Percentiles rank a stretch among this genome's conserved stretches.
phyloP scores from a whole-genome alignment of 2,329 filamentous ascomycete genomes.

The Fusarium abutilonis region DNA sequence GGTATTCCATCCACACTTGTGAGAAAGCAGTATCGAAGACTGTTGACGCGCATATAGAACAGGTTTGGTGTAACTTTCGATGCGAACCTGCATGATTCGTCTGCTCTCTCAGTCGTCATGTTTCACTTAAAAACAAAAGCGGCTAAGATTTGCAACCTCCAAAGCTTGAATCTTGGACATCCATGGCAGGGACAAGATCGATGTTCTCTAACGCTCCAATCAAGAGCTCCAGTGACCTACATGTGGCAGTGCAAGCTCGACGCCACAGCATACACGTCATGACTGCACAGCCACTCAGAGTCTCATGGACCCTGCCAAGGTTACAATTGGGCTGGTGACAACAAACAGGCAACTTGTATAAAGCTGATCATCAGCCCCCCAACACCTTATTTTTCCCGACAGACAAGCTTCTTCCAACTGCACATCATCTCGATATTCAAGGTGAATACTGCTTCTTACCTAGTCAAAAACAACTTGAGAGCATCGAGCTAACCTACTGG shows the following conservation, averaged over 20 bases:
- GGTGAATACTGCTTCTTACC: not conserved
- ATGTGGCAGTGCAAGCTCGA: constrained; percentile 25
- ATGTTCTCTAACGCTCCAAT: constrained; percentile 3
- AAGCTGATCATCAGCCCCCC: constrained; percentile 32
- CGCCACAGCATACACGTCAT: constrained; percentile 43
- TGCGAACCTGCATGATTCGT: not conserved
- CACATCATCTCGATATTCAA: constrained; percentile 11
- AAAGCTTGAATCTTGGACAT: constrained; percentile 16
- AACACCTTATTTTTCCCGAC: constrained; percentile 35
- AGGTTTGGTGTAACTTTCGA: not conserved
- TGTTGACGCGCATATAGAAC: constrained; percentile 21
- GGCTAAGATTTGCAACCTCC: constrained; percentile 13
- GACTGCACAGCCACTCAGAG: constrained; percentile 9
- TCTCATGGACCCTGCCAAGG: constrained; percentile 42
- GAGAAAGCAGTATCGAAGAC: constrained; percentile 1
- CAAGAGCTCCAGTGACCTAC: not conserved
- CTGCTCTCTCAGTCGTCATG: not conserved
- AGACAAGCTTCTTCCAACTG: constrained; percentile 42
- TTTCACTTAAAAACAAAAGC: constrained; percentile 21
- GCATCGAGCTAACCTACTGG: constrained; percentile 6
- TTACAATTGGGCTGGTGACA: constrained; percentile 21
- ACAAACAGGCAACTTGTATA: constrained; percentile 33
- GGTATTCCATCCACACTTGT: not conserved
- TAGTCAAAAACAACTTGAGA: not conserved
- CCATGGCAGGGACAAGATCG: not conserved